These are phyloP conservation scores for Zarea fungicola DNA, from an alignment of 2,329 filamentous ascomycete species.

Conservation along the genomic window DNA sequence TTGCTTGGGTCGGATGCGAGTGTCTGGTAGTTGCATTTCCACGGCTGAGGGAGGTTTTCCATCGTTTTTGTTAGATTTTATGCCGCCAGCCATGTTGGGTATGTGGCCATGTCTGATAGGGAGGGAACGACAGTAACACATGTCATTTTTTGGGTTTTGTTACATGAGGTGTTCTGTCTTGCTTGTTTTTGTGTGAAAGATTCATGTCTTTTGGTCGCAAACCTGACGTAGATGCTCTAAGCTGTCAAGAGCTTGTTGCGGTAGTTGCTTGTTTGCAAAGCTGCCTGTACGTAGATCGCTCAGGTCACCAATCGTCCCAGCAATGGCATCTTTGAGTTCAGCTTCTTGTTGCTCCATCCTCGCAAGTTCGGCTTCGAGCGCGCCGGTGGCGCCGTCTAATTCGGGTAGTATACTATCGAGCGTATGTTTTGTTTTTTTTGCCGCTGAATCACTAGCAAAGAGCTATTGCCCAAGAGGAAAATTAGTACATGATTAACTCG, in stretches of 20 bases:
- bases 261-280: conserved; percentile 58
- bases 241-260: conserved; percentile 62
- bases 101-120: conserved; percentile 11
- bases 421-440: conserved; percentile 50
- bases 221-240: conserved; percentile 51
- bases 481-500: no score
- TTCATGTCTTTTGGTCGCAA: conserved; percentile 47
- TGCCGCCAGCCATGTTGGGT: conserved; percentile 8
- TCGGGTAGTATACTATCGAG: conserved; percentile 61
- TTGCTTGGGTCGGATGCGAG: conserved; percentile 1
- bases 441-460: conserved; percentile 46
- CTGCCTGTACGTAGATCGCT: conserved; percentile 81
- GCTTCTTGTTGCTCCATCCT: conserved; percentile 61
- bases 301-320: conserved; percentile 62
- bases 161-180: no score
- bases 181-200: neutral
- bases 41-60: conserved; percentile 11
- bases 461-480: no score
- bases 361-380: conserved; percentile 63
- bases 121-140: conserved; percentile 8
- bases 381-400: conserved; percentile 60
- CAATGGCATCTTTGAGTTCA: conserved; percentile 54
- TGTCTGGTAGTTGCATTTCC: neutral
- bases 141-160: conserved; percentile 13
- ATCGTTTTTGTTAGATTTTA: conserved; percentile 16